phyloP scores from a whole-genome alignment of 192 early-diverging fungal genomes.

The Glomus cerebriforme region DNA sequence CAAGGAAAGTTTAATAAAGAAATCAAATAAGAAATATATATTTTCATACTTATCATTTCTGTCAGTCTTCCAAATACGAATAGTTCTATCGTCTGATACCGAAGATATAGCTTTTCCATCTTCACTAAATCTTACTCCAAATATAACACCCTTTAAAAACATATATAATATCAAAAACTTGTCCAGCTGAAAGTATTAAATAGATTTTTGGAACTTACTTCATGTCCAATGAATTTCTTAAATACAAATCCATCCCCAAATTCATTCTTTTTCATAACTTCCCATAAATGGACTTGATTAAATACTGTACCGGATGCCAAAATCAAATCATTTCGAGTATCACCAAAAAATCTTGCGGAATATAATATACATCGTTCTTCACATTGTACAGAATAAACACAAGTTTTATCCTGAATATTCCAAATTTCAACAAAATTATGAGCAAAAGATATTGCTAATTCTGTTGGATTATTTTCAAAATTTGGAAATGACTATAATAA shows the following conservation, averaged over 20 bases:
- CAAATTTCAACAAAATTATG: slow-evolving; percentile 75
- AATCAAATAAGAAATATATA: background rate
- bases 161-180: background rate
- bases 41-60: slow-evolving; percentile 35
- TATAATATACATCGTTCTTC: slow-evolving; percentile 73
- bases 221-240: slow-evolving; percentile 58
- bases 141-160: slow-evolving; percentile 65
- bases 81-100: slow-evolving; percentile 83
- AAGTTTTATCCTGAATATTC: slow-evolving; percentile 36
- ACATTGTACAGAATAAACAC: slow-evolving; percentile 55
- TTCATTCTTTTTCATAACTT: slow-evolving; percentile 41
- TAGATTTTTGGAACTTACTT: slow-evolving; percentile 35
- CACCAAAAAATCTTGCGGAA: slow-evolving; percentile 71
- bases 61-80: slow-evolving; percentile 69
- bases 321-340: slow-evolving; percentile 45
- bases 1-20: background rate
- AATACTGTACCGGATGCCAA: slow-evolving; percentile 84
- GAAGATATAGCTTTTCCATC: slow-evolving; percentile 62
- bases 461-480: background rate
- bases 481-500: background rate
- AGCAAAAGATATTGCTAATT: slow-evolving; percentile 58
- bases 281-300: slow-evolving; percentile 79
- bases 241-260: slow-evolving; percentile 45
- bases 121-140: slow-evolving; percentile 68
- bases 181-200: background rate